Evolutionary conservation across 2,329 filamentous ascomycete species (phyloP).

Genomic region (Teratosphaeria destructans): DNA sequence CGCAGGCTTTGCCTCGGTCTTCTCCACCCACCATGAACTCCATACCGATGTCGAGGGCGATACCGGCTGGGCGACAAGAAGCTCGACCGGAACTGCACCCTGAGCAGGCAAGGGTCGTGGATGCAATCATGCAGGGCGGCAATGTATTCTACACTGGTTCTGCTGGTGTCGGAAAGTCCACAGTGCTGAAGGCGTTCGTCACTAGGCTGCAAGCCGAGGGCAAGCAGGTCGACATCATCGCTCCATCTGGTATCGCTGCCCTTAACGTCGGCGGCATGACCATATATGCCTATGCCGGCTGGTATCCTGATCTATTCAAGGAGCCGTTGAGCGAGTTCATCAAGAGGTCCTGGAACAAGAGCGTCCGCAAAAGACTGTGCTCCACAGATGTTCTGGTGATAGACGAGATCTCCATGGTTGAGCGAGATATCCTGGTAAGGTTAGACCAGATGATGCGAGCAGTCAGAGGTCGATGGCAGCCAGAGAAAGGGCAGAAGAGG

Average conservation of each 20-base stretch:
- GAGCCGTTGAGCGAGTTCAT: conserved; percentile 5
- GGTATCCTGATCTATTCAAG: conserved; percentile 40
- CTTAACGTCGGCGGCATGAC: conserved; percentile 48
- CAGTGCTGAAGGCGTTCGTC: conserved; percentile 43
- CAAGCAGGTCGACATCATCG: conserved; percentile 41
- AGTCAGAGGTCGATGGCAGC: conserved; percentile 11
- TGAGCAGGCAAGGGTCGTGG: conserved; percentile 3
- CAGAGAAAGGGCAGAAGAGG: not conserved
- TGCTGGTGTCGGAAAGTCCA: conserved; percentile 51
- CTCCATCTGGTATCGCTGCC: conserved; percentile 51
- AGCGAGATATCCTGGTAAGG: conserved; percentile 44
- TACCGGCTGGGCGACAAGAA: not conserved
- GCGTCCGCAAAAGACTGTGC: conserved; percentile 29
- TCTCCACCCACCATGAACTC: conserved; percentile 1
- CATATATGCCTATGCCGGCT: conserved; percentile 48
- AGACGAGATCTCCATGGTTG: conserved; percentile 58
- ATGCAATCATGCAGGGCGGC: conserved; percentile 22
- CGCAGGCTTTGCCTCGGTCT: not conserved
- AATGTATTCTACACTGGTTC: conserved; percentile 59
- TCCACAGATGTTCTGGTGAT: conserved; percentile 49
- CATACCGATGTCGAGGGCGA: not conserved
- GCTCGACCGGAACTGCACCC: not conserved
- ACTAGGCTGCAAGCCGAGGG: conserved; percentile 27
- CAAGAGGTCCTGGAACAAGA: conserved; percentile 23
- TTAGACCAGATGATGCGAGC: conserved; percentile 40